Base-by-base conservation (phyloP, 1,284 basidiomycete genomes). In the Pseudozyma sp. region DNA sequence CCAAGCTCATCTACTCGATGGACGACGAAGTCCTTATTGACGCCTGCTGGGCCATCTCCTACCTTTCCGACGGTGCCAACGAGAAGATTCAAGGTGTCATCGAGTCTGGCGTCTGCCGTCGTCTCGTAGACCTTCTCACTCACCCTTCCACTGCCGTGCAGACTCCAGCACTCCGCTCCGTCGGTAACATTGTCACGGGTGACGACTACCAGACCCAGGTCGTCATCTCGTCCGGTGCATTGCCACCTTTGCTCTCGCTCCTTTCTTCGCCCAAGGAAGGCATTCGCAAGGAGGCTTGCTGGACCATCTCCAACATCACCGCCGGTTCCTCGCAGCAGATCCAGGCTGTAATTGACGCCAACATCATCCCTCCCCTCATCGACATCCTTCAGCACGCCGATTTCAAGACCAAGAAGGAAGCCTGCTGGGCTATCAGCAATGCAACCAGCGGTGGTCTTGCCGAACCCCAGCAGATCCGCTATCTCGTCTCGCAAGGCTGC, bases 31-130 rank as follows among this genome's bases (percentile, higher is more conserved):
- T 98, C 71, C 88, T 99, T 82, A 99, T 99, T 85, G 97, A 99
- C 86, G 97, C 97, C 35, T 99, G 97, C 89, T 99, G 97, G 97
- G 97, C 97, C 49, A 97, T 99, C 86, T 98, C 95, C 34, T 99
- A 99, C 87, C 91, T 99, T 39, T 99, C 97, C 1, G 97, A 99
- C 86, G 97, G 97, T 47, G 94, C 95, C 53, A 98, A 97, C 85
- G 97, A 99, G 87, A 99, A 99, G 89, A 99, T 99, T 73, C 97
- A 99, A 86, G 96, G 96, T 43, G 97, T 99, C 72, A 99, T 99
- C 81, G 97, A 99, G 87, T 94, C 93, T 18, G 97, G 97, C 58
- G 95, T 99, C 64, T 97, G 95, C 88, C 91, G 97, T 86, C 91
- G 97, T 81, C 90, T 99, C 72, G 97, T 99, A 39, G 97, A 99